Base-by-base conservation (phyloP, 2,329 filamentous ascomycete genomes). In the Aspergillus uvarum region DNA sequence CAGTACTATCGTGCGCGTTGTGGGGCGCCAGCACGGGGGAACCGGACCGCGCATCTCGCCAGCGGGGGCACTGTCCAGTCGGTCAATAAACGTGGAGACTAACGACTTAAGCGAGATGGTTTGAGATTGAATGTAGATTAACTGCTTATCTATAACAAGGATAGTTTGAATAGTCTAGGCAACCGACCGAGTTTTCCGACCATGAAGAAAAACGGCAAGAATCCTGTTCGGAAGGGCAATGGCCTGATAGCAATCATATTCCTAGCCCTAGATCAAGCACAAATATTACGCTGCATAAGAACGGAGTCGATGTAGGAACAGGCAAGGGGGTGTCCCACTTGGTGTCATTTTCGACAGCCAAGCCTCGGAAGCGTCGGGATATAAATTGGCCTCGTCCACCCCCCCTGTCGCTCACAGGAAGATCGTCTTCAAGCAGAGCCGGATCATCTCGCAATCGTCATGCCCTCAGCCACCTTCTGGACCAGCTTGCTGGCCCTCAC, bases 401-500 rank as follows among this genome's bases (percentile, higher is more conserved):
- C 16, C 52, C 52, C 52, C 52, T 31, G 52, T 54, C 24, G 11
- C 24, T 32, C 14, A 12, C 38, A 7, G 38, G 26, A 5, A 12
- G 24, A 54, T 44, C 16, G 32, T 32, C 38, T 19, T 16, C 38
- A 22, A 47, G 8, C 52, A 54, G 26, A 54, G 38, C 38, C 14
- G 12, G 38, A 8, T 14, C n/a, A 47, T 47, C 19, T 38, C 24
- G 2, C 38, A 4, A 16, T 47, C 52, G 26, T 54, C 31, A 29
- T 54, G 8, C 10, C 38, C 21, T n/a, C 52, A 2, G 12, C 32
- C 24, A 22, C 35, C 11, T 22, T 54, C 42, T 54, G 52, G 52
- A 54, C 52, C 24, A 54, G 52, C 19, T 14, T 54, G 52, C 11
- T 54, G 42, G 52, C 52, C 24, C 22, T 54, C 42, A 54, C 52